Evolutionary conservation across 1,284 basidiomycete genomes (phyloP).

Genomic region (Malassezia nana): DNA sequence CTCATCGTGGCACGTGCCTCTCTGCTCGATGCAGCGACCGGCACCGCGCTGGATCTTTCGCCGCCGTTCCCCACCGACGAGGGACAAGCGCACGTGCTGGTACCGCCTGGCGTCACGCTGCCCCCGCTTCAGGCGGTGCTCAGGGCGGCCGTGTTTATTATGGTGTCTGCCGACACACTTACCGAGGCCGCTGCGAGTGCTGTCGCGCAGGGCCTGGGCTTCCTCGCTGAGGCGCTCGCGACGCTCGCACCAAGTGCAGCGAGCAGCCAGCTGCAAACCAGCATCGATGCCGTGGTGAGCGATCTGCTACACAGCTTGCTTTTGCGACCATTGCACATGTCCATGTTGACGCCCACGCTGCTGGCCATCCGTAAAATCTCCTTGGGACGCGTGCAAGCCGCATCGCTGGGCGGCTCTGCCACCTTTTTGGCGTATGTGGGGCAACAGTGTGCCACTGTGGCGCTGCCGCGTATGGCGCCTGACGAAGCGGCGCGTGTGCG

Average conservation of each 20-base stretch:
- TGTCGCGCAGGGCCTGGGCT: conserved; percentile 7
- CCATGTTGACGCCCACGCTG: conserved; percentile 6
- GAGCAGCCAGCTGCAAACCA: neutral
- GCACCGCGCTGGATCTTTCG: neutral
- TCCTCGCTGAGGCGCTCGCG: neutral
- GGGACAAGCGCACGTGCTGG: neutral
- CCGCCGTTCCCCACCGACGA: neutral
- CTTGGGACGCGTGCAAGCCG: conserved; percentile 4
- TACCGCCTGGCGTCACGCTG: neutral
- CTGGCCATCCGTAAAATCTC: conserved; percentile 7
- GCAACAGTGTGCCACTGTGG: neutral
- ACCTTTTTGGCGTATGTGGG: neutral
- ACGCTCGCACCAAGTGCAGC: neutral
- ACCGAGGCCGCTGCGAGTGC: neutral
- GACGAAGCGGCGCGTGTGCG: neutral
- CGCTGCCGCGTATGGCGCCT: neutral
- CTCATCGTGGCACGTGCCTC: neutral
- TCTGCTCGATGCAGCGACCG: neutral
- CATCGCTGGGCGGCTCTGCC: conserved; percentile 4
- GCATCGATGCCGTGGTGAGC: neutral
- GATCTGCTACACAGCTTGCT: conserved; percentile 5
- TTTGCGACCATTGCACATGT: conserved; percentile 4
- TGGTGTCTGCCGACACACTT: neutral
- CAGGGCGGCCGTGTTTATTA: neutral
- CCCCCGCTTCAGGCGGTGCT: neutral